Evolutionary conservation across 2,329 filamentous ascomycete genomes (phyloP), one percentile per base, ranked within the genome.

Genomic region (Fusarium bulbicola): DNA sequence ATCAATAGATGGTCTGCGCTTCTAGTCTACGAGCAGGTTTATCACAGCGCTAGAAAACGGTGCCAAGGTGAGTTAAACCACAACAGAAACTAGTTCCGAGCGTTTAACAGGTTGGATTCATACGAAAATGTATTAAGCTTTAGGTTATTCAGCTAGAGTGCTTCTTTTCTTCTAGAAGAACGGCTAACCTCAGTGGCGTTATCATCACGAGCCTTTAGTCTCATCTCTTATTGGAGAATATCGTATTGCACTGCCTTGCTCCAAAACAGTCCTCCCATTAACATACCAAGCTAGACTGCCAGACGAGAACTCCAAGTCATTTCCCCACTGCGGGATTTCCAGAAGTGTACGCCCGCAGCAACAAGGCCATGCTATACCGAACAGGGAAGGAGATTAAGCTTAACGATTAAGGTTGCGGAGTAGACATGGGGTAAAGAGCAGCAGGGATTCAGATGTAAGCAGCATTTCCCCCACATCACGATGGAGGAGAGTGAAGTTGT

Each of bases 351-450:
- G 70, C 58, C 70, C 62, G 70, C 47, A 66, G 57, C 18, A 24
- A 8, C 14, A 11, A 8, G 32, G 37, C 39, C 24, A 36, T 34
- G 14, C 32, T 15, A 34, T 32, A 53, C 70, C 56, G 11, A 56
- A 71, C 56, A 16, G 32, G 70, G 70, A 73, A 70, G 70, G 68
- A 60, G 66, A 60, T 26, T 64, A 69, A 69, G 66, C 58, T 69
- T 69, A 69, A 69, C 18, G 58, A 52, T 60, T 70, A 70, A 70
- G 67, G 66, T 69, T 69, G 66, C 32, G 64, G 64, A 39, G 64
- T 52, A 37, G 61, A 26, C 34, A 47, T 65, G 63, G 63, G 49
- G 60, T 30, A 47, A 45, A 21, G 36, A n/a, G 20, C 32, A 42
- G 20, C 37, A 62, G 28, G 34, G 52, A 36, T 40, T 18, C 21